phyloP scores from a whole-genome alignment of 805 yeast genomes.

The Metschnikowia shivogae region DNA sequence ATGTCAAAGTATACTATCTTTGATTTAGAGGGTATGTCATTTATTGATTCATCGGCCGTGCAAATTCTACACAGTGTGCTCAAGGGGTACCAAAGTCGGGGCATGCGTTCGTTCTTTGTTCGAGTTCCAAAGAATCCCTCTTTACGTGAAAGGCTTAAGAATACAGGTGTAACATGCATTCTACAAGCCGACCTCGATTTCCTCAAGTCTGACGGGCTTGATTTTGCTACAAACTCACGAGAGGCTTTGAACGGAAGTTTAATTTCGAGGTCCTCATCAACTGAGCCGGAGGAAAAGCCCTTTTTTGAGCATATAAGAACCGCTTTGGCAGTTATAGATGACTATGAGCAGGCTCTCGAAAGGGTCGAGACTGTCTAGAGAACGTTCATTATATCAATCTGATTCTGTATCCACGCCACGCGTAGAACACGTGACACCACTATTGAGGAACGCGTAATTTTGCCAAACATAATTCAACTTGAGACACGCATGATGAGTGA shows the following conservation, averaged over 20 bases:
- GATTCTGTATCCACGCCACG: not conserved
- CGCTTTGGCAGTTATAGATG: not conserved
- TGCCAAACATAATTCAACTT: not conserved
- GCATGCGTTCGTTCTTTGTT: conserved; percentile 33
- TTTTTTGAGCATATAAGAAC: conserved; percentile 3
- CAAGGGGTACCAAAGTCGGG: conserved; percentile 25
- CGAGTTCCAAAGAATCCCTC: conserved; percentile 26
- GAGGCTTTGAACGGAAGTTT: not conserved
- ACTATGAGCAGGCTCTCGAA: not conserved
- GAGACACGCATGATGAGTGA: conserved; percentile 8
- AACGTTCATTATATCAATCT: not conserved
- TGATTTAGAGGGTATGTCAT: conserved; percentile 41
- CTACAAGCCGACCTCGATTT: conserved; percentile 24
- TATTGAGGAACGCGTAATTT: not conserved
- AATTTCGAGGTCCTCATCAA: not conserved
- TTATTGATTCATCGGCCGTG: conserved; percentile 41
- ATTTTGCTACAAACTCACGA: not conserved
- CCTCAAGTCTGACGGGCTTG: conserved; percentile 12
- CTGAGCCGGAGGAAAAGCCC: not conserved
- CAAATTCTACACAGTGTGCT: conserved; percentile 31
- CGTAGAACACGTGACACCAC: conserved; percentile 1
- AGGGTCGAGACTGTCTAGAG: conserved; percentile 9
- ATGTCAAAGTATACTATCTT: conserved; percentile 41
- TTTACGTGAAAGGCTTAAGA: conserved; percentile 26
- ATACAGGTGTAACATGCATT: conserved; percentile 29